Evolutionary conservation across 495 filamentous ascomycete genomes (phyloP).

Genomic region (Aspergillus coremiiformis): DNA sequence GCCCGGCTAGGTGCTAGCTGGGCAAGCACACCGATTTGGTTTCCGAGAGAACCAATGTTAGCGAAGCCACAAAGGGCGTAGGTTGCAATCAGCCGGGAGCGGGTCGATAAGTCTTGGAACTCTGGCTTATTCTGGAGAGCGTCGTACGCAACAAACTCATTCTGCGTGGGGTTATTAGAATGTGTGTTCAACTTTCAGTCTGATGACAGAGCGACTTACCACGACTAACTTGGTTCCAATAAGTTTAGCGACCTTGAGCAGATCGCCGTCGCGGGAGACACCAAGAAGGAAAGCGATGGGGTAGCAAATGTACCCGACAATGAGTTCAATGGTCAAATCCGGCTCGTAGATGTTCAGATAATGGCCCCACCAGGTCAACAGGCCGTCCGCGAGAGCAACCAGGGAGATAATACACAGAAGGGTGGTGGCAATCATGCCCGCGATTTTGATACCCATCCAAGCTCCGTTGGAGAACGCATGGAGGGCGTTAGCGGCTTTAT

Average conservation of each 20-base stretch:
- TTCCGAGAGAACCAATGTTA: slow-evolving; percentile 75
- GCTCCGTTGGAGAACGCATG: slow-evolving; percentile 84
- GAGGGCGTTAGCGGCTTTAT: slow-evolving; percentile 65
- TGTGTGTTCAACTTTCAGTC: slow-evolving; percentile 1
- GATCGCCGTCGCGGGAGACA: slow-evolving; percentile 62
- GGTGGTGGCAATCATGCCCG: slow-evolving; percentile 71
- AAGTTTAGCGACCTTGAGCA: slow-evolving; percentile 66
- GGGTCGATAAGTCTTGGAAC: slow-evolving; percentile 53
- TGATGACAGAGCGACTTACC: slow-evolving; percentile 27
- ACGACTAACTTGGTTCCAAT: slow-evolving; percentile 79
- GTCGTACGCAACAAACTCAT: slow-evolving; percentile 59
- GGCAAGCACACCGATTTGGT: slow-evolving; percentile 76
- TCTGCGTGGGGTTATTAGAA: slow-evolving; percentile 25
- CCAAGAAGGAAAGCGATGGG: slow-evolving; percentile 80
- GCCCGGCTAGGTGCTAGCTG: slow-evolving; percentile 68
- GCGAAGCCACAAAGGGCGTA: slow-evolving; percentile 71
- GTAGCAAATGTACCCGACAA: slow-evolving; percentile 79
- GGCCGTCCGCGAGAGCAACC: slow-evolving; percentile 64
- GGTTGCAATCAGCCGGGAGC: slow-evolving; percentile 66
- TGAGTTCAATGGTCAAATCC: slow-evolving; percentile 62
- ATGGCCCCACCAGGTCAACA: slow-evolving; percentile 82
- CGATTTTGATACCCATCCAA: slow-evolving; percentile 85
- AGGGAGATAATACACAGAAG: slow-evolving; percentile 82
- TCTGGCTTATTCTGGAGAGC: slow-evolving; percentile 36
- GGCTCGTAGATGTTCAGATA: slow-evolving; percentile 70